Evolutionary conservation across 768 basidiomycete species (phyloP).

Genomic region (Podaxis sp.): DNA sequence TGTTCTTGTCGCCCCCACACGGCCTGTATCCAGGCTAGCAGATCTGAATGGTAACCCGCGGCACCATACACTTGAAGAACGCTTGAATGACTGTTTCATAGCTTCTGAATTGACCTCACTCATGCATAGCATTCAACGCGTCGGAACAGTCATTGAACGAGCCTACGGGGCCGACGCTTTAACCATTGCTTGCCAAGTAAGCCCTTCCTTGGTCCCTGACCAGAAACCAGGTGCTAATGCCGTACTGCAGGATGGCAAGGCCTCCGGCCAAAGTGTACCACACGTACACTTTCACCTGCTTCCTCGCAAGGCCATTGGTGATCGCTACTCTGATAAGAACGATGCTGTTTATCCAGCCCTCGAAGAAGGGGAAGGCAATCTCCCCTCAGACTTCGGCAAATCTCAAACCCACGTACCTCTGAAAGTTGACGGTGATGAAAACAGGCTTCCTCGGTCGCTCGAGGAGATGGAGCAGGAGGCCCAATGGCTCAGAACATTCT

Average conservation of each 20-base stretch:
- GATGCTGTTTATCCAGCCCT: conserved; percentile 80
- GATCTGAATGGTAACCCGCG: conserved; percentile 44
- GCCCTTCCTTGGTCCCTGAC: neutral
- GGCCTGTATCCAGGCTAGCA: conserved; percentile 50
- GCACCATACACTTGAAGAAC: neutral
- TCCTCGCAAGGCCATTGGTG: conserved; percentile 70
- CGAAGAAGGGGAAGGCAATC: conserved; percentile 55
- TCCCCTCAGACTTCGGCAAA: conserved; percentile 36
- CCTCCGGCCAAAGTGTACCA: conserved; percentile 75
- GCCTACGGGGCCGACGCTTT: conserved; percentile 80
- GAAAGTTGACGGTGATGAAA: conserved; percentile 68
- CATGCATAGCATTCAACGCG: conserved; percentile 73
- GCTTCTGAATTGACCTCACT: conserved; percentile 74
- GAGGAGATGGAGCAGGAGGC: conserved; percentile 85
- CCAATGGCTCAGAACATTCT: conserved; percentile 57
- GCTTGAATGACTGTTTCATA: conserved; percentile 14
- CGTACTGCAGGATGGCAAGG: conserved; percentile 69
- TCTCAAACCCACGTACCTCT: conserved; percentile 32
- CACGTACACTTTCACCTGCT: conserved; percentile 97
- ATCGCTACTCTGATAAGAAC: conserved; percentile 57
- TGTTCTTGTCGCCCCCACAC: conserved; percentile 56
- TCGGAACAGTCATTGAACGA: conserved; percentile 75
- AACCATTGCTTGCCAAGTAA: conserved; percentile 87
- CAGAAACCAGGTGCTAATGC: neutral
- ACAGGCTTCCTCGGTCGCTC: conserved; percentile 52